Evolutionary conservation across 768 basidiomycete genomes (phyloP).

Genomic region (Hygrophorus russula): DNA sequence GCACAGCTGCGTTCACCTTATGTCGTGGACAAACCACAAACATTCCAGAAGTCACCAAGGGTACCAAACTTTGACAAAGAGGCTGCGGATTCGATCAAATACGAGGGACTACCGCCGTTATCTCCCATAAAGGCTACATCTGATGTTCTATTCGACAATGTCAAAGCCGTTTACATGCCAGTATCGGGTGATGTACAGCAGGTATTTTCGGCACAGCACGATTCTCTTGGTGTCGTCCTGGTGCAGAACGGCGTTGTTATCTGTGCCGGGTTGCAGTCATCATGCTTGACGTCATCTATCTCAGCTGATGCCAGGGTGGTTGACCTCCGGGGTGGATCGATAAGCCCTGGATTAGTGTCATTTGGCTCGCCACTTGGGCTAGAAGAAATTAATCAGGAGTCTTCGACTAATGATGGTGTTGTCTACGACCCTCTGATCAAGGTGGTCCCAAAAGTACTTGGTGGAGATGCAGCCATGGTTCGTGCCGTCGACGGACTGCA

Average conservation of each 20-base stretch:
- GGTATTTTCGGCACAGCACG: slow-evolving; percentile 10
- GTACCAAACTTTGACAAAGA: slow-evolving; percentile 68
- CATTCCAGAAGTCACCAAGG: slow-evolving; percentile 35
- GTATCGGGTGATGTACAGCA: slow-evolving; percentile 18
- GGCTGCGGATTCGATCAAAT: slow-evolving; percentile 43
- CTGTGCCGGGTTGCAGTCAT: slow-evolving; percentile 29
- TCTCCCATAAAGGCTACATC: slow-evolving; percentile 24
- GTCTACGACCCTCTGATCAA: slow-evolving; percentile 43
- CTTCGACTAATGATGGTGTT: slow-evolving; percentile 58
- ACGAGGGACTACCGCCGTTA: slow-evolving; percentile 72
- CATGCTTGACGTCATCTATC: slow-evolving; percentile 7
- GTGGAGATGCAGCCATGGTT: slow-evolving; percentile 39
- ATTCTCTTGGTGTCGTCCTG: slow-evolving; percentile 24
- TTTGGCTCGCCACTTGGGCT: slow-evolving; percentile 67
- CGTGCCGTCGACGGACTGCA: slow-evolving; percentile 67
- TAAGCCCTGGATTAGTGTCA: slow-evolving; percentile 54
- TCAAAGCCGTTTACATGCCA: slow-evolving; percentile 33
- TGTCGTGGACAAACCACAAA: slow-evolving; percentile 36
- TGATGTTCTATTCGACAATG: slow-evolving; percentile 50
- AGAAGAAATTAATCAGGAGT: slow-evolving; percentile 55
- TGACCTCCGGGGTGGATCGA: slow-evolving; percentile 62
- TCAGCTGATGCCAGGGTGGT: slow-evolving; percentile 20
- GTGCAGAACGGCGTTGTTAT: slow-evolving; percentile 34
- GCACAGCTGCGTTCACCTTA: slow-evolving; percentile 47
- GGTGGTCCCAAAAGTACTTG: slow-evolving; percentile 35